phyloP scores from a whole-genome alignment of 805 yeast species.

The Metschnikowia baotianmanensis region DNA sequence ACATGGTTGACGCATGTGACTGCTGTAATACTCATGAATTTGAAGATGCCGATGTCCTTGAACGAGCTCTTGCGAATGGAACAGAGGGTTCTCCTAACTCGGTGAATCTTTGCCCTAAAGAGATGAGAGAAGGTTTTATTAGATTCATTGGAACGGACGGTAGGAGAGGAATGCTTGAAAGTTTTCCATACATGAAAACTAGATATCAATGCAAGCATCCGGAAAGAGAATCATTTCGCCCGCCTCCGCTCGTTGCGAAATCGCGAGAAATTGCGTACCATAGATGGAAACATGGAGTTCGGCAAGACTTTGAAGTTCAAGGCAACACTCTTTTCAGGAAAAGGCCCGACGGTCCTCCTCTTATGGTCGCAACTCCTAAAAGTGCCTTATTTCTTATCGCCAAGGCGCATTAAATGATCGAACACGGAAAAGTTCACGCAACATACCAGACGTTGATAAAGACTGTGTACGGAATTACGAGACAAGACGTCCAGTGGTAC shows the following conservation, averaged over 20 bases:
- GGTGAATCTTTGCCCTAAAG: not conserved
- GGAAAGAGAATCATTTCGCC: not conserved
- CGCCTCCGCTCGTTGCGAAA: not conserved
- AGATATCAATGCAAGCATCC: slow-evolving; percentile 1
- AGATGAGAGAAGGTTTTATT: not conserved
- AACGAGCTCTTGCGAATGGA: not conserved
- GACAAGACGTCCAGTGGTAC: slow-evolving; percentile 1
- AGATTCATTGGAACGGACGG: not conserved
- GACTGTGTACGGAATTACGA: not conserved
- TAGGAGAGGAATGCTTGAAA: not conserved
- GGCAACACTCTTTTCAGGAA: not conserved
- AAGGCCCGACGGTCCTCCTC: not conserved
- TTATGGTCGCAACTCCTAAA: slow-evolving; percentile 1
- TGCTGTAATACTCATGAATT: slow-evolving; percentile 4
- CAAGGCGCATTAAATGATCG: not conserved
- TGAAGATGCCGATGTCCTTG: not conserved
- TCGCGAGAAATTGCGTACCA: not conserved
- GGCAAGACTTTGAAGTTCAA: not conserved
- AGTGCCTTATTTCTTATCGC: not conserved
- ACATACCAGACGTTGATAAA: not conserved
- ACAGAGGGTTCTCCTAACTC: not conserved
- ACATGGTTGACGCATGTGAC: not conserved
- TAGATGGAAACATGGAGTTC: not conserved
- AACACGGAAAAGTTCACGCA: not conserved
- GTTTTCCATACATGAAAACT: not conserved